Base-by-base conservation (phyloP, 352 stramenopile species). In the Globisporangium orthogonon region DNA sequence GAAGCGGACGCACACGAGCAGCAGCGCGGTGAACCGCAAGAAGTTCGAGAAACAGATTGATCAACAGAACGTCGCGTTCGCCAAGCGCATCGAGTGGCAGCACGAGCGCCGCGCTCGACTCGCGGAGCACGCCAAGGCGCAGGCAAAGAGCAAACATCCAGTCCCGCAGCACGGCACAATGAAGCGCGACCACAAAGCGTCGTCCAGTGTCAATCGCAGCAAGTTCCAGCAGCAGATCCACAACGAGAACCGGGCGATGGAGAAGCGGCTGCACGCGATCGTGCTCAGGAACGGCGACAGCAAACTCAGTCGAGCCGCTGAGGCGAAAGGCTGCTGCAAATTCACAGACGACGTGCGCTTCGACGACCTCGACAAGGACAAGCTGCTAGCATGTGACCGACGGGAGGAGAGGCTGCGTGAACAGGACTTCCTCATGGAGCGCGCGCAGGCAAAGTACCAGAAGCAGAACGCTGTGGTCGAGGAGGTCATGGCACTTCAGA, bases 361-460 rank as follows among this genome's bases (percentile, higher is more conserved):
- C 30, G 58, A 53, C n/a, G 68, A 73, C 40, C 63, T 74, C 10
- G 62, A 83, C 58, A 66, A 74, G 43, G 77, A 87, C 53, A 80
- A 86, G 44, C 62, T 61, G 15, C 61, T 81, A 15, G 70, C 68
- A 7, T 46, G 56, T 18, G 78, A 87, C 43, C 76, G 71, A 52
- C 68, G 78, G 1, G 65, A 67, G 49, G 53, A 76, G 41, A 53
- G 61, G 2, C 62, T 70, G 31, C 56, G 74, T 4, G 80, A 91
- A 41, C 69, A 89, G 9, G 78, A 91, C 47, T 86, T 70, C 51
- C 15, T 79, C 14, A 71, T 80, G 62, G 64, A 80, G 54, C 78
- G 83, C 49, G 76, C 80, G 1, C 78, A 89, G 47, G 70, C 66
- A 33, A 81, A 74, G 50, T 91, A 91, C 39, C 65, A 76, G 18